Conservation (phyloP, 2,329 filamentous ascomycete genomes). For the Alternaria metachromatica region DNA sequence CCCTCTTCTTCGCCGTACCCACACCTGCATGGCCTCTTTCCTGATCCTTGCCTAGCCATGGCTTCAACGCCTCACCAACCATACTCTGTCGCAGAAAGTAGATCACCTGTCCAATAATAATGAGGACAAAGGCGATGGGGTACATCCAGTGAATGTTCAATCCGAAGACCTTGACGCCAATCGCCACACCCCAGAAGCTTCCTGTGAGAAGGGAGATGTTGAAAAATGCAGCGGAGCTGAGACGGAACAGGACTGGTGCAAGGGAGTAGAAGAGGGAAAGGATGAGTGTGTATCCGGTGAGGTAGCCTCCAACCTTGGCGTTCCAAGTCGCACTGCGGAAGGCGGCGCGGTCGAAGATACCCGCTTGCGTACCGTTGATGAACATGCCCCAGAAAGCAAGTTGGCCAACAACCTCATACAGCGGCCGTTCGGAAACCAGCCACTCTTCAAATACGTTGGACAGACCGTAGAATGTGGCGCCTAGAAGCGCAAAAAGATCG, state of each 20-base stretch:
- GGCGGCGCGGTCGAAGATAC: slow-evolving; percentile 83
- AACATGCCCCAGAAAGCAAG: slow-evolving; percentile 85
- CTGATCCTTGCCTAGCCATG: slow-evolving; percentile 90
- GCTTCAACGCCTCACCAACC: slow-evolving; percentile 89
- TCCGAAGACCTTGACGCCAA: slow-evolving; percentile 86
- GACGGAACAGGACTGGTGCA: slow-evolving; percentile 85
- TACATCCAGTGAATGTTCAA: slow-evolving; percentile 86
- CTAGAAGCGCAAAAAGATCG: slow-evolving; percentile 88
- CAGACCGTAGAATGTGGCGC: slow-evolving; percentile 89
- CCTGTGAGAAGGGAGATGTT: slow-evolving; percentile 93
- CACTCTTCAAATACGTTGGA: slow-evolving; percentile 94
- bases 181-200: slow-evolving; percentile 97
- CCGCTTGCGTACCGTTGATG: slow-evolving; percentile 90
- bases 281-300: slow-evolving; percentile 87
- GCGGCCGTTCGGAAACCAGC: slow-evolving; percentile 82
- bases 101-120: slow-evolving; percentile 81
- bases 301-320: slow-evolving; percentile 72
- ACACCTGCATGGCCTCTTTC: slow-evolving; percentile 57
- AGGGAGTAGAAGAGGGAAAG: slow-evolving; percentile 86
- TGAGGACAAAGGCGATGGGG: slow-evolving; percentile 92
- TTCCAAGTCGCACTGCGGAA: slow-evolving; percentile 63
- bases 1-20: slow-evolving; percentile 41
- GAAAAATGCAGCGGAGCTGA: slow-evolving; percentile 92
- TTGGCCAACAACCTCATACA: slow-evolving; percentile 94
- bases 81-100: slow-evolving; percentile 87